phyloP scores from a whole-genome alignment of 2,329 filamentous ascomycete genomes.

The Penicillium sp. region DNA sequence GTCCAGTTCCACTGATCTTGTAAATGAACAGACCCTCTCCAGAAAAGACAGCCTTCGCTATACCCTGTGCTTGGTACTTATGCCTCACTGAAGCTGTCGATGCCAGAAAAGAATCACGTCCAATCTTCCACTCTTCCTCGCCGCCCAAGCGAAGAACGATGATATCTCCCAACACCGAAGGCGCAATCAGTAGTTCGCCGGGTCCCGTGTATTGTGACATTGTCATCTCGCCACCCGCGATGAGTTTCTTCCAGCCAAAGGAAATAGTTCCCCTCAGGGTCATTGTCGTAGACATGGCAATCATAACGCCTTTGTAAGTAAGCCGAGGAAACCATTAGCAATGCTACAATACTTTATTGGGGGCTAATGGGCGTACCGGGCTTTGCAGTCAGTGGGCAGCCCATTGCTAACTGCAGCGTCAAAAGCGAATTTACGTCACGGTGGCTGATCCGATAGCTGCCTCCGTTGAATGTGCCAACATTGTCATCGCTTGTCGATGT shows the following conservation, averaged over 20 bases:
- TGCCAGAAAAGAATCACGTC: constrained; percentile 81
- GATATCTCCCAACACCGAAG: constrained; percentile 77
- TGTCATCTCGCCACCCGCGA: constrained; percentile 75
- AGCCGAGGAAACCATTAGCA: neutral
- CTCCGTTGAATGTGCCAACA: constrained; percentile 94
- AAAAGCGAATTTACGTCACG: constrained; percentile 86
- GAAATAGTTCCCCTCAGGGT: constrained; percentile 79
- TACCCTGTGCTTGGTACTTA: constrained; percentile 79
- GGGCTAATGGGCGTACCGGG: constrained; percentile 56
- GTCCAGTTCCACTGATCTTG: constrained; percentile 74
- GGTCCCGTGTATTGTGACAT: constrained; percentile 82
- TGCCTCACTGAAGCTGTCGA: constrained; percentile 83
- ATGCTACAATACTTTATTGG: neutral
- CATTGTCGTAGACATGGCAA: constrained; percentile 88
- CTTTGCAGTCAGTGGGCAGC: constrained; percentile 76
- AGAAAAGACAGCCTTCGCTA: constrained; percentile 89
- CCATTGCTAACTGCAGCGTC: constrained; percentile 84
- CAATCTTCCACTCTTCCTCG: constrained; percentile 70
- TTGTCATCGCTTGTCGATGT: constrained; percentile 69
- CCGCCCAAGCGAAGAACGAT: constrained; percentile 73
- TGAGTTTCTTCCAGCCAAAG: constrained; percentile 88
- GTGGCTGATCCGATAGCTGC: constrained; percentile 89
- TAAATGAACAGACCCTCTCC: constrained; percentile 92
- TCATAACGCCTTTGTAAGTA: constrained; percentile 67
- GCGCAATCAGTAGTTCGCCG: constrained; percentile 83